Evolutionary conservation across 805 yeast genomes (phyloP).

Genomic region (Myxozyma lipomycoides): DNA sequence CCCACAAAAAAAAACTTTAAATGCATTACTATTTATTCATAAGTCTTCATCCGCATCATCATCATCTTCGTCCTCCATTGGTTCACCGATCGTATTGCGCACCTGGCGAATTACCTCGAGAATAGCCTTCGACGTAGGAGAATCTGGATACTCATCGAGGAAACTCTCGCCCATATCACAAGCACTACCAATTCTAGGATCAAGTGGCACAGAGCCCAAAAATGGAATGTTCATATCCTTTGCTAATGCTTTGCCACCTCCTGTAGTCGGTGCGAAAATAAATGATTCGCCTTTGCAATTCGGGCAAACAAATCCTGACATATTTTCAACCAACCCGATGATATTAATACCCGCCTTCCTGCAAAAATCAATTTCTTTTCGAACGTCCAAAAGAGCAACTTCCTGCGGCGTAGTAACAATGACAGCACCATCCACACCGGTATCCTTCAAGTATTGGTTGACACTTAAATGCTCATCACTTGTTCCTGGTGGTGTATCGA

Average conservation of each 20-base stretch:
- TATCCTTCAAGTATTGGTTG: slow-evolving; percentile 78
- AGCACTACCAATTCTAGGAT: slow-evolving; percentile 85
- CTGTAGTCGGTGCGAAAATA: slow-evolving; percentile 92
- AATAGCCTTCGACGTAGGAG: slow-evolving; percentile 88
- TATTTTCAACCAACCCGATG: slow-evolving; percentile 90
- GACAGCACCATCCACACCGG: slow-evolving; percentile 92
- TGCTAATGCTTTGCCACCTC: slow-evolving; percentile 87
- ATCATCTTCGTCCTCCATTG: slow-evolving; percentile 33
- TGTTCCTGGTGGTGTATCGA: slow-evolving; percentile 98
- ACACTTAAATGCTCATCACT: slow-evolving; percentile 95
- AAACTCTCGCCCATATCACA: slow-evolving; percentile 87
- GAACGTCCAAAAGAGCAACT: slow-evolving; percentile 87
- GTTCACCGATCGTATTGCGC: slow-evolving; percentile 25
- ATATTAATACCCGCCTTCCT: slow-evolving; percentile 81
- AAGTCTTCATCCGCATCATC: slow-evolving; percentile 34
- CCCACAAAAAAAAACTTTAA: no score
- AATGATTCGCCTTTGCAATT: slow-evolving; percentile 83
- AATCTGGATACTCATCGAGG: slow-evolving; percentile 77
- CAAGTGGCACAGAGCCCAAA: slow-evolving; percentile 90
- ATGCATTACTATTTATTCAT: no score
- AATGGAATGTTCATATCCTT: slow-evolving; percentile 72
- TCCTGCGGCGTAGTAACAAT: slow-evolving; percentile 97
- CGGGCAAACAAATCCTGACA: slow-evolving; percentile 99
- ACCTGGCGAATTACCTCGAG: slow-evolving; percentile 59
- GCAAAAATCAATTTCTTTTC: slow-evolving; percentile 95